Evolutionary conservation across 2,329 filamentous ascomycete species (phyloP), one percentile per base, ranked within the genome.

Genomic region (Orbilia oligospora): DNA sequence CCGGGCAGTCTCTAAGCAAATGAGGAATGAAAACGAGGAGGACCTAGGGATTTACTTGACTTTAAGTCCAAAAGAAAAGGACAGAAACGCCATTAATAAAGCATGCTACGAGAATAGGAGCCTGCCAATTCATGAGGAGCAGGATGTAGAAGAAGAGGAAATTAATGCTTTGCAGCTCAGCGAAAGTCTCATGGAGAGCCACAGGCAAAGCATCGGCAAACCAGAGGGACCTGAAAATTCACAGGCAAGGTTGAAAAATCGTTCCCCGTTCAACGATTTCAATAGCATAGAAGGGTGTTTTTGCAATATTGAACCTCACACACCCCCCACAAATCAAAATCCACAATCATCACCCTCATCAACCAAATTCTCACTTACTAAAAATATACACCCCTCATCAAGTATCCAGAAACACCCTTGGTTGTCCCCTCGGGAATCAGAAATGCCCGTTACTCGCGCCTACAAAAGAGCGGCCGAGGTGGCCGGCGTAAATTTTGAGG

Each of bases 391-490:
- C 36, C 18, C 2, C n/a, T 14, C 3, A 9, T 20, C 49, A 30
- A 8, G 1, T 55, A 38, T 12, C 24, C 20, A 30, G 33, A 55
- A 12, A 22, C 3, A 27, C 14, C 30, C 8, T 18, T 20, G 18
- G 24, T 10, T 12, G 8, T 41, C n/a, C 5, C 16, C 24, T 6
- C 44, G 41, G 16, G n/a, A 6, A 30, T n/a, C n/a, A 27, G 20
- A 51, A 6, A 67, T 77, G 41, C 30, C 67, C 5, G 30, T 51
- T 3, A 14, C 33, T 6, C 55, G 69, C 2, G 58, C 58, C 22
- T 20, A 12, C 12, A 72, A 64, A 56, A 22, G 64, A 51, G 71
- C 56, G 1, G 56, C 55, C 22, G 58, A 10, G 9, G 56, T 58
- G 30, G 48, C 56, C 1, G 48, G 30, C n/a, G 10, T 48, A 30